Evolutionary conservation across 148 eudicot species (phyloP).

Genomic region (Rhododendron henanense): DNA sequence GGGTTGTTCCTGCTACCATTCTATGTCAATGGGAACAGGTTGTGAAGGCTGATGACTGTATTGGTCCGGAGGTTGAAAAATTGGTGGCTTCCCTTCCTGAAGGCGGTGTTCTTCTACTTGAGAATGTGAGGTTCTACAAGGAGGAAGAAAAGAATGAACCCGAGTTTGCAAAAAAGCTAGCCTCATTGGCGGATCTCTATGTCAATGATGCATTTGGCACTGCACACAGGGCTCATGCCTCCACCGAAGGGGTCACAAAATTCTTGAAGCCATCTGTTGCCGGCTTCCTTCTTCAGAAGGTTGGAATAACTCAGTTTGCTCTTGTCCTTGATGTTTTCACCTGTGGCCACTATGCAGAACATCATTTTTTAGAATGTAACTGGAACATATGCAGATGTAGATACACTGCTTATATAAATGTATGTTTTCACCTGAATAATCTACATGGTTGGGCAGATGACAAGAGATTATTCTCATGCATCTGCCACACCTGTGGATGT

Average conservation of each 20-base stretch:
- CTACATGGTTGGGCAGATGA: not conserved
- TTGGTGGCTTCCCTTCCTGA: slow-evolving; percentile 76
- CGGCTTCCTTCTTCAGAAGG: slow-evolving; percentile 95
- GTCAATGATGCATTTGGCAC: slow-evolving; percentile 96
- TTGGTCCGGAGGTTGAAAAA: slow-evolving; percentile 87
- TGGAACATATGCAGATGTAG: not conserved
- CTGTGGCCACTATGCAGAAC: not conserved
- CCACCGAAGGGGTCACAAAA: slow-evolving; percentile 91
- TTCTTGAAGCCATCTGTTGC: slow-evolving; percentile 93
- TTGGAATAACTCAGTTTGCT: slow-evolving; percentile 15
- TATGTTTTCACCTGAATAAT: not conserved
- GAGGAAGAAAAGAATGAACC: slow-evolving; percentile 96
- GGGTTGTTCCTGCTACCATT: not conserved
- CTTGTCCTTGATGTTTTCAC: not conserved
- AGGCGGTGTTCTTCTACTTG: slow-evolving; percentile 86
- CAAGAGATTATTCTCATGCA: not conserved
- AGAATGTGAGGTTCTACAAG: slow-evolving; percentile 87
- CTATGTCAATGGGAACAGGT: slow-evolving; percentile 41
- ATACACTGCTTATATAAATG: not conserved
- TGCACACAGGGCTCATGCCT: slow-evolving; percentile 97
- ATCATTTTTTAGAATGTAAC: not conserved
- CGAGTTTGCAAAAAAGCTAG: slow-evolving; percentile 91
- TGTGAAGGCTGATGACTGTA: slow-evolving; percentile 85
- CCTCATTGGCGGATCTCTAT: slow-evolving; percentile 83
- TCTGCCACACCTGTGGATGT: not conserved